These are phyloP conservation scores for Yamadazyma diospyri DNA, from an alignment of 1,139 yeast genomes.

Conservation along the genomic window DNA sequence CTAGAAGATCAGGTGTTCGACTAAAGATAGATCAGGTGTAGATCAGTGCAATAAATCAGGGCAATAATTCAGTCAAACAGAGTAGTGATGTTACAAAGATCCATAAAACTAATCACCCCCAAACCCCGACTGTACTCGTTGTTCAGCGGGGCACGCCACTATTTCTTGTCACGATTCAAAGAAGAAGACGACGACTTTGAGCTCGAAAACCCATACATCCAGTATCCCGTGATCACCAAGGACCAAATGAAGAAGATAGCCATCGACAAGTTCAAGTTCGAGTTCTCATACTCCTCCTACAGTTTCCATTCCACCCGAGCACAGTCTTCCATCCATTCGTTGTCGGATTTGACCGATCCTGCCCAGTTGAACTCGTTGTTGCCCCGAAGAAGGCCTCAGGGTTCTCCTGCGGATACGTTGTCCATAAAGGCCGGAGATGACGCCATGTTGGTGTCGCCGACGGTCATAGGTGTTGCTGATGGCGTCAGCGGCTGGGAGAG, in stretches of 20 bases:
- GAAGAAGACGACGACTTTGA: conserved; percentile 19
- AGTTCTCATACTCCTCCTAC: conserved; percentile 44
- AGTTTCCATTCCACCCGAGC: conserved; percentile 45
- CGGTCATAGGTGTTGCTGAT: conserved; percentile 56
- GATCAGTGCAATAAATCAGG: too few species aligned
- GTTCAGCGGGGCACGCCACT: too few species aligned
- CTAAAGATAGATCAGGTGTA: too few species aligned
- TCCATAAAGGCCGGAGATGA: conserved; percentile 59
- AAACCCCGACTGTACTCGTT: too few species aligned
- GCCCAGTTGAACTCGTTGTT: conserved; percentile 44
- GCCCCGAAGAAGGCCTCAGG: conserved; percentile 51
- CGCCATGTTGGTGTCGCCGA: conserved; percentile 58
- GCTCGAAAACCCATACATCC: conserved; percentile 33
- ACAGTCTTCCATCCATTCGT: conserved; percentile 44
- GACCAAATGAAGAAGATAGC: conserved; percentile 38
- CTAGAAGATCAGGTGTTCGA: too few species aligned
- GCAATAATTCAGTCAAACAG: too few species aligned
- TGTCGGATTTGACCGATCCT: conserved; percentile 51
- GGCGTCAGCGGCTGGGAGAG: conserved; percentile 63
- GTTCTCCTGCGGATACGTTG: conserved; percentile 51
- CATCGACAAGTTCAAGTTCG: conserved; percentile 42
- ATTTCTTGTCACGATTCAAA: conserved; percentile 21
- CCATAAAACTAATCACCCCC: too few species aligned
- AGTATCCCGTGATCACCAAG: conserved; percentile 39
- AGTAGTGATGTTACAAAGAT: too few species aligned